Evolutionary conservation across 495 filamentous ascomycete species (phyloP), one percentile per base, ranked within the genome.

Genomic region (Parachaetomium inaequale): DNA sequence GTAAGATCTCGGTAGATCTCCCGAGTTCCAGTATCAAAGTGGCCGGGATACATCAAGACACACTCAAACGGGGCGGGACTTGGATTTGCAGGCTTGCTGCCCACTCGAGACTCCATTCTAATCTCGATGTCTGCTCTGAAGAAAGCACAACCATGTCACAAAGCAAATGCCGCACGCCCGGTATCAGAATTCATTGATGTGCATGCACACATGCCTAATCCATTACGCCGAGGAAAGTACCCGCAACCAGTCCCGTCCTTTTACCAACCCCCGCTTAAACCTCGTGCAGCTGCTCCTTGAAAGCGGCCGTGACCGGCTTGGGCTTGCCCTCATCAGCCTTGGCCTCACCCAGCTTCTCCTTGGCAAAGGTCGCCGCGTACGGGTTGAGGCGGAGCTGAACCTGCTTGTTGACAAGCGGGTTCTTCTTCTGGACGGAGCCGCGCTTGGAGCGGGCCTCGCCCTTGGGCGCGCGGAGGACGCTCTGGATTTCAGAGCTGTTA

Each of bases 401-500:
- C 83, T 98, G 95, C 85, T 89, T 95, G 87, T 98, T 98, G 81
- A 82, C 83, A 63, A 98, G 89, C 74, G 94, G 95, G 85, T 98
- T 98, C 91, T 96, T 96, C 92, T 98, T 98, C 85, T 96, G 92
- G 61, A 96, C 90, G 71, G 82, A 76, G 68, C 81, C 80, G 70
- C 94, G 90, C 91, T 97, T 97, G 79, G 92, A 94, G 71, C 85
- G 81, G 70, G 92, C 82, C 68, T 89, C 88, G 67, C 95, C 95
- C 84, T 90, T 92, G 70, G 92, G 91, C 42, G 87, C 88, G 56
- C 88, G 85, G 64, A 98, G 85, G 55, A 97, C 92, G 76, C 85
- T 87, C 86, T 98, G 94, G 76, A 98, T 88, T 84, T 98, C 94
- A 70, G 91, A 91, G 70, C 88, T 93, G 89, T 98, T 98, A 87